phyloP scores from a whole-genome alignment of 2,329 filamentous ascomycete genomes.

The Pestalotiopsis sp. region DNA sequence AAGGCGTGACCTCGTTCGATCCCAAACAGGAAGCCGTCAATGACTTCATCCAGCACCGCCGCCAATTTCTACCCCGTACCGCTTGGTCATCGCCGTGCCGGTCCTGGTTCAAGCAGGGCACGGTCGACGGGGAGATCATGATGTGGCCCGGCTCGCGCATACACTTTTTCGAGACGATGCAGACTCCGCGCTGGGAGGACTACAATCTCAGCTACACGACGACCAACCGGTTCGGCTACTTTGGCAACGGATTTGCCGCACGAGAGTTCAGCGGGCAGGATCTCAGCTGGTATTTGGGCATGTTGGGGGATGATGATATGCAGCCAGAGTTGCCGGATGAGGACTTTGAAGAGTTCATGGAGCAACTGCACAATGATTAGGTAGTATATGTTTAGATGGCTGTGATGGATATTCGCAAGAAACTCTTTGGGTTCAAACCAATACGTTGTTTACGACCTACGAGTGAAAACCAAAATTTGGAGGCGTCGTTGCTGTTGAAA shows the following conservation, averaged over 20 bases:
- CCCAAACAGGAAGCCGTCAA: slow-evolving; percentile 26
- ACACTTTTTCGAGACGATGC: slow-evolving; percentile 28
- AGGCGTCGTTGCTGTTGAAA: too few relatives aligned
- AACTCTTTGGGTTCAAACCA: too few relatives aligned
- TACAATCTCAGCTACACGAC: slow-evolving; percentile 24
- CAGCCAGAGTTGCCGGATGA: slow-evolving; percentile 5
- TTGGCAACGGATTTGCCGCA: slow-evolving; percentile 26
- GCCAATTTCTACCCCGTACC: slow-evolving; percentile 28
- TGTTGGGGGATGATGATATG: background rate
- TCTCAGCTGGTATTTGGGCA: slow-evolving; percentile 15
- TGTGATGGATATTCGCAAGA: too few relatives aligned
- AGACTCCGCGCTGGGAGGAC: slow-evolving; percentile 29
- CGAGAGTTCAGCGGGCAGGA: slow-evolving; percentile 12
- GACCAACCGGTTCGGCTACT: slow-evolving; percentile 27
- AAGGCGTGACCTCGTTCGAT: slow-evolving; percentile 25
- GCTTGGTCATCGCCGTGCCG: slow-evolving; percentile 27
- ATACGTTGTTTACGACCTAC: too few relatives aligned
- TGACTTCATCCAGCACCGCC: slow-evolving; percentile 33
- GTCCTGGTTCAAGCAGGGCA: slow-evolving; percentile 31
- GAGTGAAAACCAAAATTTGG: too few relatives aligned
- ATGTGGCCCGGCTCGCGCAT: slow-evolving; percentile 29
- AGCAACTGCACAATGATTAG: background rate
- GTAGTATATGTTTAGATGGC: too few relatives aligned
- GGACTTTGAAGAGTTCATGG: slow-evolving; percentile 3
- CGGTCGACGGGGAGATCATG: slow-evolving; percentile 25